Conservation (phyloP, 2,329 filamentous ascomycete species). For the Trichophyton mentagrophytes region DNA sequence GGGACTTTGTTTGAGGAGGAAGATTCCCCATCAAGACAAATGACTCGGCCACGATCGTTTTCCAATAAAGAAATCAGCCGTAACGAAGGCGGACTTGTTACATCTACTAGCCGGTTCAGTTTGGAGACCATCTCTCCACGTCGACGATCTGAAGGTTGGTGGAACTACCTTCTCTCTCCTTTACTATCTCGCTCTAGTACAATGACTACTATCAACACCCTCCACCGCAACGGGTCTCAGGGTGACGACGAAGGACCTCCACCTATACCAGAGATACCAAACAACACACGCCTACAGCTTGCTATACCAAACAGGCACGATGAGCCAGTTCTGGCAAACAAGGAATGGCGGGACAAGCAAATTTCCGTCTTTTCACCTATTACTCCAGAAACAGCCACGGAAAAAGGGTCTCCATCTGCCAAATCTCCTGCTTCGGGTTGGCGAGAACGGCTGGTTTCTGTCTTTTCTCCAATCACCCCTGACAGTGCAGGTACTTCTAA, state of each 20-base stretch:
- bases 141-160: constrained; percentile 38
- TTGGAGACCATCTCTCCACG: constrained; percentile 27
- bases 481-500: constrained; percentile 7
- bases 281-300: constrained; percentile 17
- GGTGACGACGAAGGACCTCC: constrained; percentile 9
- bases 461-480: constrained; percentile 27
- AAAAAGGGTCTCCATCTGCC: constrained; percentile 5
- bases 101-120: constrained; percentile 16
- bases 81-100: constrained; percentile 18
- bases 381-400: constrained; percentile 18
- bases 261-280: constrained; percentile 11
- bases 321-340: not conserved
- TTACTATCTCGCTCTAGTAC: constrained; percentile 29
- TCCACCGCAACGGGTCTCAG: constrained; percentile 15
- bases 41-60: constrained; percentile 1
- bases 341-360: constrained; percentile 10
- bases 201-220: constrained; percentile 16
- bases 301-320: constrained; percentile 10
- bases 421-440: not conserved
- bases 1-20: constrained; percentile 28
- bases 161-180: constrained; percentile 37
- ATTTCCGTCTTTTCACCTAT: constrained; percentile 24
- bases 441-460: constrained; percentile 10
- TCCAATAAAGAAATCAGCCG: not conserved
- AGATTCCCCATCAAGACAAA: constrained; percentile 7